A percentile compares a stretch with the other conserved stretches of the same genome.
phyloP scores from a whole-genome alignment of 768 basidiomycete species.

The Kockovaella imperatae region DNA sequence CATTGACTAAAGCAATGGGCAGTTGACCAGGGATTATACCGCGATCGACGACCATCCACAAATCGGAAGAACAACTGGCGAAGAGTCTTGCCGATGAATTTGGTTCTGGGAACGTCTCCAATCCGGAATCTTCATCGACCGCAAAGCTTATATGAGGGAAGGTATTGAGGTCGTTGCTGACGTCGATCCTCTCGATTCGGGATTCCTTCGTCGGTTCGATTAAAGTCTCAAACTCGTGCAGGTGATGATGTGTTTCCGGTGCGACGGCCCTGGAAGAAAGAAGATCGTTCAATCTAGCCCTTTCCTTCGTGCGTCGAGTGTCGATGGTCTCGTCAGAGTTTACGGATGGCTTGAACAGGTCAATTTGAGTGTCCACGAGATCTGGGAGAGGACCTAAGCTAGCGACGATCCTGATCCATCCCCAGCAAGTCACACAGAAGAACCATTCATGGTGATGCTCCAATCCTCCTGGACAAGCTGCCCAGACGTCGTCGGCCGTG shows the following conservation, averaged over 20 bases:
- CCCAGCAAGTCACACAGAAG: conserved; percentile 35
- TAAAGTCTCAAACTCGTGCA: conserved; percentile 17
- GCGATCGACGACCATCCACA: conserved; percentile 24
- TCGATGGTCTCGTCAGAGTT: neutral
- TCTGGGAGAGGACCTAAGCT: conserved; percentile 4
- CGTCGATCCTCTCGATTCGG: conserved; percentile 15
- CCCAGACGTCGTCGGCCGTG: conserved; percentile 25
- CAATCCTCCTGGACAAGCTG: conserved; percentile 23
- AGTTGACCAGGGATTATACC: conserved; percentile 31
- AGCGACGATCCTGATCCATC: conserved; percentile 22
- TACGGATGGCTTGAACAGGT: neutral
- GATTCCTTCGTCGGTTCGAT: neutral
- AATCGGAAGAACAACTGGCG: conserved; percentile 29
- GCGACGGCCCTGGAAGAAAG: conserved; percentile 1
- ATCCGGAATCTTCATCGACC: conserved; percentile 2
- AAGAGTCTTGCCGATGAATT: conserved; percentile 12
- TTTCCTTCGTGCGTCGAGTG: conserved; percentile 6
- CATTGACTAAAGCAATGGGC: conserved; percentile 11
- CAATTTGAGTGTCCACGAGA: conserved; percentile 11
- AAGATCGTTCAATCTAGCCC: conserved; percentile 13
- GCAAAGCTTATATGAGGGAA: conserved; percentile 30
- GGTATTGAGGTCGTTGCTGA: conserved; percentile 14
- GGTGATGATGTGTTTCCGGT: conserved; percentile 15
- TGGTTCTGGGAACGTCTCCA: conserved; percentile 4
- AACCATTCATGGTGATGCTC: conserved; percentile 22